A percentile compares a stretch with the other conserved stretches of the same genome.
Conservation (phyloP, 805 yeast genomes). For the Cyberlindnera maritima region DNA sequence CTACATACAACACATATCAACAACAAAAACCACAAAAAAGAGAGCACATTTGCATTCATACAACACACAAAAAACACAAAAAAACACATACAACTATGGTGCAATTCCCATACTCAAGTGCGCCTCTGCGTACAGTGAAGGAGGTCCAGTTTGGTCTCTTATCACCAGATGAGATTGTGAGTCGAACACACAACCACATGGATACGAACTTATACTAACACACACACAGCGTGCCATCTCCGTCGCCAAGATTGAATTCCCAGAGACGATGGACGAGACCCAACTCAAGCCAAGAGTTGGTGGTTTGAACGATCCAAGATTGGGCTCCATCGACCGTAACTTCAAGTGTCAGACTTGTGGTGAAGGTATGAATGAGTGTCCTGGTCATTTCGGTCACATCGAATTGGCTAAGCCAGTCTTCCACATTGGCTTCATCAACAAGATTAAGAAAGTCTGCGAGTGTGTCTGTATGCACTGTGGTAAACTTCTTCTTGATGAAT, state of each 20-base stretch:
- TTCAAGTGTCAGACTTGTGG: slow-evolving; percentile 99
- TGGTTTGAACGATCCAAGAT: slow-evolving; percentile 94
- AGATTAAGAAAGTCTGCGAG: slow-evolving; percentile 92
- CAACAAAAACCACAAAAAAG: slow-evolving; percentile 6
- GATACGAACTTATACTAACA: background rate
- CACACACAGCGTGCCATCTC: slow-evolving; percentile 76
- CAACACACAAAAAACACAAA: slow-evolving; percentile 3
- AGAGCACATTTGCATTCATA: background rate
- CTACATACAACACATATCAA: slow-evolving; percentile 2
- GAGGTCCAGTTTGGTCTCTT: slow-evolving; percentile 98
- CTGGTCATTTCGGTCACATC: slow-evolving; percentile 99
- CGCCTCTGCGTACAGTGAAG: slow-evolving; percentile 94
- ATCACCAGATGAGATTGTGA: slow-evolving; percentile 89
- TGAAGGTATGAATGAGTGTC: slow-evolving; percentile 98
- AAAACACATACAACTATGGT: slow-evolving; percentile 30
- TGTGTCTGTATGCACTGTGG: slow-evolving; percentile 99
- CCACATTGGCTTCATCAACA: slow-evolving; percentile 92
- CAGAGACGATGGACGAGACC: slow-evolving; percentile 99
- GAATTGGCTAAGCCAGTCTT: slow-evolving; percentile 98
- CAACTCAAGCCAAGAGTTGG: slow-evolving; percentile 94
- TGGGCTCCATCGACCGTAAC: slow-evolving; percentile 96
- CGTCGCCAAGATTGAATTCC: slow-evolving; percentile 96
- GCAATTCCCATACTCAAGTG: slow-evolving; percentile 91
- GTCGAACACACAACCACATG: too few species aligned
- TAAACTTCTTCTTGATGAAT: slow-evolving; percentile 82